Evolutionary conservation across 345 rosid species (phyloP).

Genomic region (Raphanus sativus): DNA sequence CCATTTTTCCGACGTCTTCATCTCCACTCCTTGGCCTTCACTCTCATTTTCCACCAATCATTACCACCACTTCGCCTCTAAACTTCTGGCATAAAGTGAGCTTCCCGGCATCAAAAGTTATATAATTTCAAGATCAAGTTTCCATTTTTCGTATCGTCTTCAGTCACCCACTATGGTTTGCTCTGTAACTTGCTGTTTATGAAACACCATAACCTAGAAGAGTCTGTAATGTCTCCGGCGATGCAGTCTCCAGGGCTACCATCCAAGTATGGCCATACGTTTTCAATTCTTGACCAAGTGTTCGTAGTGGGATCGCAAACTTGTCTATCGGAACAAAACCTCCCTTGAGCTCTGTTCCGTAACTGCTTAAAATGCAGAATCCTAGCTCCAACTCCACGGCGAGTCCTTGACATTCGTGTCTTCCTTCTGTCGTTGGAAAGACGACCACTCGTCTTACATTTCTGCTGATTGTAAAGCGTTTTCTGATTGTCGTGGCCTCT

Average conservation of each 20-base stretch:
- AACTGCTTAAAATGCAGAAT: conserved; percentile 57
- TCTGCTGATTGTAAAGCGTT: conserved; percentile 54
- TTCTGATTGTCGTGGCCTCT: conserved; percentile 63
- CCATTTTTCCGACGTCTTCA: conserved; percentile 27
- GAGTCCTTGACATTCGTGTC: conserved; percentile 59
- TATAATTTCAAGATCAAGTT: conserved; percentile 14
- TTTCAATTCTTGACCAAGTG: conserved; percentile 42
- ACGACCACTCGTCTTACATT: conserved; percentile 52
- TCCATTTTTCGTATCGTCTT: conserved; percentile 28
- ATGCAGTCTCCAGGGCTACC: conserved; percentile 39
- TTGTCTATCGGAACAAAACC: conserved; percentile 49
- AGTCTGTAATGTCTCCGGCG: not conserved
- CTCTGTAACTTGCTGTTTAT: conserved; percentile 2
- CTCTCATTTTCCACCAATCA: not conserved
- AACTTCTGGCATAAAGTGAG: conserved; percentile 1
- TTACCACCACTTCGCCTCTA: not conserved
- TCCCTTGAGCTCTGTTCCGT: conserved; percentile 51
- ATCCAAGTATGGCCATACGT: conserved; percentile 42
- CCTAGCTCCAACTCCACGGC: conserved; percentile 38
- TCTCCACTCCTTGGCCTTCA: not conserved
- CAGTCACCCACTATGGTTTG: not conserved
- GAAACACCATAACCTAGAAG: conserved; percentile 11
- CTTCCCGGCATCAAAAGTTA: conserved; percentile 35
- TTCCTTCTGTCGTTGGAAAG: conserved; percentile 45
- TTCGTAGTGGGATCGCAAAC: conserved; percentile 38